Evolutionary conservation across 2,329 filamentous ascomycete genomes (phyloP), one percentile per base, ranked within the genome.

Genomic region (Colletotrichum sp.): DNA sequence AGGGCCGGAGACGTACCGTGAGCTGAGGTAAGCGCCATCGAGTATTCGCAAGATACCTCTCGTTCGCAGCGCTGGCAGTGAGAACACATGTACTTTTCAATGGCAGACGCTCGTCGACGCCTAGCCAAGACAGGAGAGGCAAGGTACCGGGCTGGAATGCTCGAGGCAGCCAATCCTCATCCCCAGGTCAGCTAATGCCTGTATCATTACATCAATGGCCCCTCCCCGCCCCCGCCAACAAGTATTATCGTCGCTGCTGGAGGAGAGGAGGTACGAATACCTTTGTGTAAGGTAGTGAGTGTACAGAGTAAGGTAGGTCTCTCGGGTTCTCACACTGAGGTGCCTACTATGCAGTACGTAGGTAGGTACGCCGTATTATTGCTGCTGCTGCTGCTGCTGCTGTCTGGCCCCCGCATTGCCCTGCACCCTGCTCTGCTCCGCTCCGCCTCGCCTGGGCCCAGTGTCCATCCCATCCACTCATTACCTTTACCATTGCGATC

Each of bases 181-280:
- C 44, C 34, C 26, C 32, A 60, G 39, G 24, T 28, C 39, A 67
- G 30, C 63, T 57, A 60, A 72, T 62, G 69, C 63, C 73, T 76
- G 69, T 72, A 63, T 30, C 67, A 84, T 84, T 84, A 84, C 83
- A 83, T 84, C 82, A 83, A 78, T 34, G 44, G 64, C 74, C 70
- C 77, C 68, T 64, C 79, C 79, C 79, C 75, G 76, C 78, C 79
- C 79, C 79, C 79, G 78, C 78, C 79, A 79, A 78, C 63, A 44
- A 64, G 62, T 24, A 64, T 34, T 18, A 44, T 44, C 36, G 36
- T 44, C 28, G 30, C 32, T 28, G 28, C 24, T 26, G 26, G 32
- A 34, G 32, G 32, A 34, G 16, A 60, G 16, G 28, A 13, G 21
- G 26, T 69, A 73, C 57, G 57, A 49, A 69, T 52, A 52, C 32